phyloP scores from a whole-genome alignment of 1,284 basidiomycete species.

The Tremellales sp. region DNA sequence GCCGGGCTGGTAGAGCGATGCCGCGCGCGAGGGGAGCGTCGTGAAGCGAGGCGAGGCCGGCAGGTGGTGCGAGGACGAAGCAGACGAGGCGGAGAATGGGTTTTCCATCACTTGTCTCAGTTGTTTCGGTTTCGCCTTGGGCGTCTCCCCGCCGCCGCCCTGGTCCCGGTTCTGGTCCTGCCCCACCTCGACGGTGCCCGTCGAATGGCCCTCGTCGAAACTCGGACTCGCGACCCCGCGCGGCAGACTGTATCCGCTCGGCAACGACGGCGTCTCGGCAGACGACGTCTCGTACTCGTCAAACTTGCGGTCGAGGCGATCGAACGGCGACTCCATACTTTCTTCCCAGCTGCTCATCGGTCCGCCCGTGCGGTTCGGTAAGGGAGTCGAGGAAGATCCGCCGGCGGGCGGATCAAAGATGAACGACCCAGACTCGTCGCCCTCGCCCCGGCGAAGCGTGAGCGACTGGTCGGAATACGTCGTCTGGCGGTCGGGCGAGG shows the following conservation, averaged over 20 bases:
- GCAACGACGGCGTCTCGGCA: slow-evolving; percentile 37
- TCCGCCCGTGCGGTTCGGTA: slow-evolving; percentile 19
- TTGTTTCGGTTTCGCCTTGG: slow-evolving; percentile 16
- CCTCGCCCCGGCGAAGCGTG: slow-evolving; percentile 19
- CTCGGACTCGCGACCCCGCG: slow-evolving; percentile 3
- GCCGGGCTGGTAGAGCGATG: slow-evolving; percentile 42
- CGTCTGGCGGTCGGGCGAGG: slow-evolving; percentile 13
- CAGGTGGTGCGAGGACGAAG: slow-evolving; percentile 38
- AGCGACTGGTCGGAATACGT: slow-evolving; percentile 36
- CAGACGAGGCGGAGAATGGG: slow-evolving; percentile 54
- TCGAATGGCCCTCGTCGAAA: slow-evolving; percentile 15
- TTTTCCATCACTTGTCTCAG: slow-evolving; percentile 51
- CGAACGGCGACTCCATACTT: slow-evolving; percentile 70
- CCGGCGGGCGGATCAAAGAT: slow-evolving; percentile 30
- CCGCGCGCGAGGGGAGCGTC: slow-evolving; percentile 61
- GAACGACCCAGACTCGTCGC: slow-evolving; percentile 30
- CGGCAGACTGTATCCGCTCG: slow-evolving; percentile 34
- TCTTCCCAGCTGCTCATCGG: slow-evolving; percentile 56
- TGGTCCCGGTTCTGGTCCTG: background rate
- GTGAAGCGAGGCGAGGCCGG: slow-evolving; percentile 84
- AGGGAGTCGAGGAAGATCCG: slow-evolving; percentile 35
- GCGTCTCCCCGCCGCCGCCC: slow-evolving; percentile 10
- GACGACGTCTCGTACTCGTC: slow-evolving; percentile 16
- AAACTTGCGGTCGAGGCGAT: slow-evolving; percentile 65
- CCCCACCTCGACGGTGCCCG: slow-evolving; percentile 15